Evolutionary conservation across 192 early-diverging fungal genomes (phyloP).

Genomic region (Dispira simplex): DNA sequence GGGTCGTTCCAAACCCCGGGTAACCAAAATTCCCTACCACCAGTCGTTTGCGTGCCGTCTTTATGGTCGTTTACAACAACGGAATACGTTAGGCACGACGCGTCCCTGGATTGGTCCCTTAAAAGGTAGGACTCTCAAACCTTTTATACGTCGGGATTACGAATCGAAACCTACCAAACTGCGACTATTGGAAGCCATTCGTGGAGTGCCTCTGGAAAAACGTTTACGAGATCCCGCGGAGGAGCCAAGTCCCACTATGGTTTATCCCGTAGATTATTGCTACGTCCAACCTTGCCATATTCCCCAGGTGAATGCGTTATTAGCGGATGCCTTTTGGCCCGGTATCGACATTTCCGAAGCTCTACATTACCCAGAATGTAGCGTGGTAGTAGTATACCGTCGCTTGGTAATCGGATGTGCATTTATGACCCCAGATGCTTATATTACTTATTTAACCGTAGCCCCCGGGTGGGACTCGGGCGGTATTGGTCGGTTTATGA

Average conservation of each 20-base stretch:
- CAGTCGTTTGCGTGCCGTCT: slow-evolving; percentile 66
- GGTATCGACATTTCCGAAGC: slow-evolving; percentile 80
- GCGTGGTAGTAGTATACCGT: slow-evolving; percentile 67
- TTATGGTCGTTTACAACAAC: slow-evolving; percentile 37
- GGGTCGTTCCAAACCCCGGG: slow-evolving; percentile 17
- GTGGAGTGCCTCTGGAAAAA: neutral
- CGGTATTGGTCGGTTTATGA: slow-evolving; percentile 74
- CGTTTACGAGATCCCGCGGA: too few relatives aligned
- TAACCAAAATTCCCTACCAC: slow-evolving; percentile 38
- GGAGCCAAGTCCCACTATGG: too few relatives aligned
- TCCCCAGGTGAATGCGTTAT: slow-evolving; percentile 53
- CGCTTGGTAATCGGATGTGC: slow-evolving; percentile 74
- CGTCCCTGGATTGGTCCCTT: slow-evolving; percentile 46
- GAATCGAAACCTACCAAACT: slow-evolving; percentile 23
- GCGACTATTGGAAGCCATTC: neutral
- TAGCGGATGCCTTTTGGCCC: slow-evolving; percentile 72
- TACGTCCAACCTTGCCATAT: slow-evolving; percentile 57
- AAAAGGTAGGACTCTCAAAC: slow-evolving; percentile 53
- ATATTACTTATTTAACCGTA: slow-evolving; percentile 80
- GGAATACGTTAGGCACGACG: slow-evolving; percentile 35
- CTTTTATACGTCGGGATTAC: slow-evolving; percentile 71
- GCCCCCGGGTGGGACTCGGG: slow-evolving; percentile 68
- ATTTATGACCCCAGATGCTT: slow-evolving; percentile 83
- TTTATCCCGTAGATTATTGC: slow-evolving; percentile 58
- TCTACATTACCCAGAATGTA: slow-evolving; percentile 67